These are phyloP conservation scores for Danielia oregonensis DNA, from an alignment of 805 yeast species.

Conservation along the genomic window DNA sequence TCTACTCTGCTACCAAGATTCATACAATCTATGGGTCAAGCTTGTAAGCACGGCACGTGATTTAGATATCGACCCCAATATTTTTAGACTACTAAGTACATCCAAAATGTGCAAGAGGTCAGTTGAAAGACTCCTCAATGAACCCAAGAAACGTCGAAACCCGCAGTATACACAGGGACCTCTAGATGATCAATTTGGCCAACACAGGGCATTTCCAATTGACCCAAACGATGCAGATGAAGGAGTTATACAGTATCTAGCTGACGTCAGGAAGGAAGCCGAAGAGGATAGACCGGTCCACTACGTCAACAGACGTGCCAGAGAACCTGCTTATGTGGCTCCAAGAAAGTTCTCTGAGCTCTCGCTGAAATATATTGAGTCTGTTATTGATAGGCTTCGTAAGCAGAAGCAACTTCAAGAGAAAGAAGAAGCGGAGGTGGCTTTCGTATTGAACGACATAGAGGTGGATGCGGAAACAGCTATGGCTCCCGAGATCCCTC, in stretches of 20 bases:
- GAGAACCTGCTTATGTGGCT: background rate
- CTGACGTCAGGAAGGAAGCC: constrained; percentile 30
- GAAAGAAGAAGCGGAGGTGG: constrained; percentile 7
- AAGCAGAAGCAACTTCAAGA: constrained; percentile 6
- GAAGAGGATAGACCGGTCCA: constrained; percentile 18
- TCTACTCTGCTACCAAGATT: no score
- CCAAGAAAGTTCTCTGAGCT: background rate
- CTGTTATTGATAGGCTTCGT: constrained; percentile 1
- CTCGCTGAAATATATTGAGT: constrained; percentile 1
- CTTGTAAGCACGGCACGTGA: no score
- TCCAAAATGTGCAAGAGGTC: constrained; percentile 11
- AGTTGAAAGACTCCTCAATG: constrained; percentile 4
- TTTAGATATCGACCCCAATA: no score
- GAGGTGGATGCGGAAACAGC: constrained; percentile 4
- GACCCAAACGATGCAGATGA: constrained; percentile 8
- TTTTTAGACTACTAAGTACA: no score
- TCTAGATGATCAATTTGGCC: constrained; percentile 27
- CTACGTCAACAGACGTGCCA: constrained; percentile 1
- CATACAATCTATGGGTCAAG: no score
- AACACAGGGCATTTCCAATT: constrained; percentile 26
- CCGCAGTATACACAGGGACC: constrained; percentile 18
- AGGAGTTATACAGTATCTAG: constrained; percentile 24
- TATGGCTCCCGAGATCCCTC: background rate
- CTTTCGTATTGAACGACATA: no score
- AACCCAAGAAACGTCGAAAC: constrained; percentile 4